Evolutionary conservation across 2,329 filamentous ascomycete genomes (phyloP).

Genomic region (Fusarium palustre): DNA sequence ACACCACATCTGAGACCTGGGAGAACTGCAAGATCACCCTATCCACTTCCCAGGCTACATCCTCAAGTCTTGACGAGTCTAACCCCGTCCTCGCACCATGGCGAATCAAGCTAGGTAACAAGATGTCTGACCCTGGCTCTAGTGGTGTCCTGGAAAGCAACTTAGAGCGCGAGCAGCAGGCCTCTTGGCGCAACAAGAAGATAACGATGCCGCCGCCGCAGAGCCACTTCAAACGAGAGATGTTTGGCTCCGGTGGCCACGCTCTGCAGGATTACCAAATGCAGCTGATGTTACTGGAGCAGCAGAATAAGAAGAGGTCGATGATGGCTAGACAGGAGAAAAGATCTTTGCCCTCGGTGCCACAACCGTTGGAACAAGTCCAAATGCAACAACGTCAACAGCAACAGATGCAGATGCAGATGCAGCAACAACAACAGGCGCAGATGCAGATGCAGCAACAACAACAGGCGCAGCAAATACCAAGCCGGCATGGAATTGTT

Average conservation of each 20-base stretch:
- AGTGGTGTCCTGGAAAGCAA: conserved; percentile 53
- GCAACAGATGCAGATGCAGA: background rate
- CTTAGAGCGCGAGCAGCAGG: conserved; percentile 54
- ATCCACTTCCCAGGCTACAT: conserved; percentile 72
- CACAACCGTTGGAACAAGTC: background rate
- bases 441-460: background rate
- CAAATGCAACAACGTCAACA: conserved; percentile 1
- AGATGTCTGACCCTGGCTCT: conserved; percentile 23
- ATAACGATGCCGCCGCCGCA: conserved; percentile 55
- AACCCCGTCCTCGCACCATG: conserved; percentile 68
- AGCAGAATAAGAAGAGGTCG: conserved; percentile 86
- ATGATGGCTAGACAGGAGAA: conserved; percentile 86
- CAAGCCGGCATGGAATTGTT: background rate
- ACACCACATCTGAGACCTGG: conserved; percentile 74
- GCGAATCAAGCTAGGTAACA: conserved; percentile 63
- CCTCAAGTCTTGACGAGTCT: conserved; percentile 65
- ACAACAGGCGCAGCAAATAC: conserved; percentile 5
- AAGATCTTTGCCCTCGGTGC: conserved; percentile 48
- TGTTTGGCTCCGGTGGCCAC: conserved; percentile 16
- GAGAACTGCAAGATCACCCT: conserved; percentile 68
- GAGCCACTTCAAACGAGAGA: conserved; percentile 3
- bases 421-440: background rate
- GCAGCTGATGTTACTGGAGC: conserved; percentile 87
- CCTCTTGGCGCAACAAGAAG: conserved; percentile 47
- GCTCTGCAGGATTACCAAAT: conserved; percentile 76